Evolutionary conservation across 441 rosid species (phyloP).

Genomic region (Erodium texanum): DNA sequence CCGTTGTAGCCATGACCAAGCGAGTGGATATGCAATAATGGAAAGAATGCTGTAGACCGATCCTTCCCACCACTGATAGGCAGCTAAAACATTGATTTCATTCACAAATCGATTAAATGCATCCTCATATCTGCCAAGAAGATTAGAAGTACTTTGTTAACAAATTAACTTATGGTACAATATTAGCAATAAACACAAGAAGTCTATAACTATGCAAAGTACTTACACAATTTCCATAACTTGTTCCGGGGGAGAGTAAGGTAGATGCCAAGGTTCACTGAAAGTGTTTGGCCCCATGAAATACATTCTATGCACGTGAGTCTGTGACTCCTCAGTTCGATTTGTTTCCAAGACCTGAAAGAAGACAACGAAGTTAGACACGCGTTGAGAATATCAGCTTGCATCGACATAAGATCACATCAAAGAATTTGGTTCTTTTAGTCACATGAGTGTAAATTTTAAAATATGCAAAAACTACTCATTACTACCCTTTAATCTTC

Average conservation of each 20-base stretch:
- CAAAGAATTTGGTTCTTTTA: no score
- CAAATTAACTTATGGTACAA: conserved; percentile 7
- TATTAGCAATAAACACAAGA: neutral
- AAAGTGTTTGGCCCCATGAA: conserved; percentile 87
- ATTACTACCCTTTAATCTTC: no score
- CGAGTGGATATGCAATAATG: conserved; percentile 68
- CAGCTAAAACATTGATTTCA: conserved; percentile 72
- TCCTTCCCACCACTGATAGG: conserved; percentile 98
- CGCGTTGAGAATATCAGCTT: no score
- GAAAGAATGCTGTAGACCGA: conserved; percentile 61
- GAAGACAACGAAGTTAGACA: conserved; percentile 13
- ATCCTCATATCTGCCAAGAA: conserved; percentile 59
- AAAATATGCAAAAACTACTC: no score
- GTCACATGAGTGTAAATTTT: no score
- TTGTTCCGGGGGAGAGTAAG: conserved; percentile 73
- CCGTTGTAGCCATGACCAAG: conserved; percentile 85
- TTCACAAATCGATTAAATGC: conserved; percentile 78
- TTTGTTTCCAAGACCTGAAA: conserved; percentile 71
- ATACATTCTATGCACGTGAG: conserved; percentile 81
- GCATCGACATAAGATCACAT: no score
- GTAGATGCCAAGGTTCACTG: conserved; percentile 79
- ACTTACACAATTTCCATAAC: conserved; percentile 74
- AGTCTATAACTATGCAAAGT: neutral
- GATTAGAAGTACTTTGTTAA: conserved; percentile 3
- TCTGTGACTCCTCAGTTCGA: conserved; percentile 74